These are phyloP conservation scores for Hemisphaericaspora lyxosophila DNA, from an alignment of 1,139 yeast genomes.

Conservation along the genomic window DNA sequence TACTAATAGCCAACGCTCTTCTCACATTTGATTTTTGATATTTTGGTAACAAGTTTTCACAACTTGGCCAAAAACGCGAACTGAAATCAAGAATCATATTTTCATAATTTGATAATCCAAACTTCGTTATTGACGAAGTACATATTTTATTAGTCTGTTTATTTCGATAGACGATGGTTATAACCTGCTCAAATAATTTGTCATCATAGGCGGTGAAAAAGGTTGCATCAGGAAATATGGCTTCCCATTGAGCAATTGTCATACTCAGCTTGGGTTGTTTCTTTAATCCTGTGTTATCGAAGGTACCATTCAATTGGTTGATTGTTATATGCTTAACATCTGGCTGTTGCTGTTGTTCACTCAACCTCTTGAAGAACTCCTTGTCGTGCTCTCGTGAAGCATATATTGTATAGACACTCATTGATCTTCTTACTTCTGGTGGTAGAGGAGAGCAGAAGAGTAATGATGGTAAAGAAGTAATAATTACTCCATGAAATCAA, in stretches of 20 bases:
- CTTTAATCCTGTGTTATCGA: conserved; percentile 15
- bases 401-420: conserved; percentile 38
- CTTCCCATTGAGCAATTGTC: conserved; percentile 32
- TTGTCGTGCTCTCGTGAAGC: conserved; percentile 41
- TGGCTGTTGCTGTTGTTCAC: conserved; percentile 9
- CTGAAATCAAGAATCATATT: conserved; percentile 58
- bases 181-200: conserved; percentile 48
- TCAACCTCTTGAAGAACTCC: conserved; percentile 17
- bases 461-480: not conserved
- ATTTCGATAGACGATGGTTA: conserved; percentile 56
- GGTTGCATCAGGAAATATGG: conserved; percentile 51
- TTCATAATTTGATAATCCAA: conserved; percentile 65
- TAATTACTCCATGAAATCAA: not conserved
- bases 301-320: conserved; percentile 21
- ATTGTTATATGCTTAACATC: conserved; percentile 10
- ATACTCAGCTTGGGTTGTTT: conserved; percentile 7
- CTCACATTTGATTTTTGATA: conserved; percentile 61
- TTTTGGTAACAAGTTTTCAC: conserved; percentile 59
- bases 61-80: conserved; percentile 77
- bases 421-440: no score
- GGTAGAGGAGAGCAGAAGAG: not conserved
- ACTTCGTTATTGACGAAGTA: conserved; percentile 63
- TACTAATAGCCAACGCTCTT: conserved; percentile 72
- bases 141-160: conserved; percentile 48
- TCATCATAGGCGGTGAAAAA: conserved; percentile 56